Conservation (phyloP, 345 rosid genomes). For the Salix udensis region DNA sequence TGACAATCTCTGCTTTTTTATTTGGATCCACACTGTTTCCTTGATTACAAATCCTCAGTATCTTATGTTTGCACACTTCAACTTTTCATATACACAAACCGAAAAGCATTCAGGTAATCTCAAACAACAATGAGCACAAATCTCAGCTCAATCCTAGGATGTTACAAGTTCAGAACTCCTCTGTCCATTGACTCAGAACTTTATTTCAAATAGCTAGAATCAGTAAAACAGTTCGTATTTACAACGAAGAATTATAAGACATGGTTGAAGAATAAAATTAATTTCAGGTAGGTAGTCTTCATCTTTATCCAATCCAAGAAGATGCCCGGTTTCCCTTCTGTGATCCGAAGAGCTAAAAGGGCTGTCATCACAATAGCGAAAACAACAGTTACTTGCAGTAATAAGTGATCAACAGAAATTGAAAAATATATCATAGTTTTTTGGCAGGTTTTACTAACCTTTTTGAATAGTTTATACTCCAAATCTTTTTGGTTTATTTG, state of each 20-base stretch:
- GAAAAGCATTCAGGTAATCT: slow-evolving; percentile 6
- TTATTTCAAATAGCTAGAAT: slow-evolving; percentile 17
- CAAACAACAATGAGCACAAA: slow-evolving; percentile 4
- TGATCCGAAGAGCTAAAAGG: not conserved
- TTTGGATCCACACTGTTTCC: slow-evolving; percentile 1
- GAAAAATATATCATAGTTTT: not conserved
- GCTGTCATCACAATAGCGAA: not conserved
- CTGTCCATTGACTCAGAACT: slow-evolving; percentile 6
- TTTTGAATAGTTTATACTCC: slow-evolving; percentile 24
- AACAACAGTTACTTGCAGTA: not conserved
- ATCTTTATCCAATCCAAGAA: slow-evolving; percentile 9
- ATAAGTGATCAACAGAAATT: not conserved
- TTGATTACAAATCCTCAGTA: not conserved
- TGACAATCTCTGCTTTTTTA: not conserved
- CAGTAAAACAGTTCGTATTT: slow-evolving; percentile 25
- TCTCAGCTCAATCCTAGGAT: slow-evolving; percentile 6
- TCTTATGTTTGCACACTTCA: not conserved
- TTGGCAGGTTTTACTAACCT: slow-evolving; percentile 20
- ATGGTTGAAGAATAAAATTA: slow-evolving; percentile 27
- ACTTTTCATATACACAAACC: slow-evolving; percentile 12
- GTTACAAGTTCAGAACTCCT: slow-evolving; percentile 9
- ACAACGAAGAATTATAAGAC: slow-evolving; percentile 34
- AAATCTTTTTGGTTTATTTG: slow-evolving; percentile 34
- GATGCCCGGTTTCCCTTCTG: slow-evolving; percentile 24
- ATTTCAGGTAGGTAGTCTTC: slow-evolving; percentile 16